phyloP scores from a whole-genome alignment of 2,329 filamentous ascomycete genomes.

The Penicillium palitans region DNA sequence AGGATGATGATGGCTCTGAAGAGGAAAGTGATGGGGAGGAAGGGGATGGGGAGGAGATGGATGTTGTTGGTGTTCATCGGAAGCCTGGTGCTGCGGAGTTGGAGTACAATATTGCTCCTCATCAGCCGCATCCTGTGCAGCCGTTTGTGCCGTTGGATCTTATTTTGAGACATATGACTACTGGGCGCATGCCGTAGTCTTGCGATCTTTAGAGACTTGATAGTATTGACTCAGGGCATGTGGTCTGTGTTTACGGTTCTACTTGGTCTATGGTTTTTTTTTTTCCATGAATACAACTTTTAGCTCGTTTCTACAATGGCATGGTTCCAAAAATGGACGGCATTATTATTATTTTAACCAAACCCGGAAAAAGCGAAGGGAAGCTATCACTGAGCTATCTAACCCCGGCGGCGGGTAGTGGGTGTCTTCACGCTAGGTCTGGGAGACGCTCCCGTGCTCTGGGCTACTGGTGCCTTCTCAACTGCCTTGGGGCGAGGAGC shows the following conservation, averaged over 20 bases:
- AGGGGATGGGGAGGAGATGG: conserved; percentile 50
- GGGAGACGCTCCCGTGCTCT: conserved; percentile 45
- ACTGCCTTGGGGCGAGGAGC: conserved; percentile 27
- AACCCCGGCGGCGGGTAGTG: conserved; percentile 58
- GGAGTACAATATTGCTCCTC: conserved; percentile 38
- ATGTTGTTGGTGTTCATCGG: conserved; percentile 40
- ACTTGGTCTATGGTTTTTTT: neutral
- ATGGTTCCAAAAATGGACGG: conserved; percentile 12
- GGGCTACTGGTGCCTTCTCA: conserved; percentile 34
- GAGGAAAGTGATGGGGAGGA: conserved; percentile 55
- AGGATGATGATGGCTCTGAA: conserved; percentile 55
- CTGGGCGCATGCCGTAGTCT: conserved; percentile 36
- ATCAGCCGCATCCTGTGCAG: conserved; percentile 24
- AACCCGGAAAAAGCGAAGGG: conserved; percentile 11
- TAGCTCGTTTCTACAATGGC: neutral
- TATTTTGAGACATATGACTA: conserved; percentile 54
- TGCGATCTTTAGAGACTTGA: neutral
- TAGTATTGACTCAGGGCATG: neutral
- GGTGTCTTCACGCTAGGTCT: conserved; percentile 50
- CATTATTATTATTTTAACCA: conserved; percentile 18
- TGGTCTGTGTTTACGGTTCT: neutral
- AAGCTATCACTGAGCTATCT: conserved; percentile 23
- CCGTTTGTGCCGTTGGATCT: conserved; percentile 47
- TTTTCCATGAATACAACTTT: neutral
- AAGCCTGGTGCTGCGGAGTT: conserved; percentile 34